Evolutionary conservation across 169 alveolate species (phyloP).

Genomic region (Plasmodium fragile): DNA sequence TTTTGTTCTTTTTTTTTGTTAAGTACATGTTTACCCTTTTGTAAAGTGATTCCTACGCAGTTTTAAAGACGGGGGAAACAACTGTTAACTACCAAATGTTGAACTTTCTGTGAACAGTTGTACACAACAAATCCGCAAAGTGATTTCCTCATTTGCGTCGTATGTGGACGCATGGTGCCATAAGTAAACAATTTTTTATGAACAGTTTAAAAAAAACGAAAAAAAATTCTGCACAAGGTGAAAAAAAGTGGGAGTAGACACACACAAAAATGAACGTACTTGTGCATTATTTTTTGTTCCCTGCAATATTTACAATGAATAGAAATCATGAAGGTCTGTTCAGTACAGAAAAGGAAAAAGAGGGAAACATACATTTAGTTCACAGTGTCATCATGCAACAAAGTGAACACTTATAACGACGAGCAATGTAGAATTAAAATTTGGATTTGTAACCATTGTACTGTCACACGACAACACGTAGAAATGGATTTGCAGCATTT

Average conservation of each 20-base stretch:
- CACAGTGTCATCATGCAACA: neutral
- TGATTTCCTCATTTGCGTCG: neutral
- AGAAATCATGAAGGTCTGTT: constrained; percentile 23
- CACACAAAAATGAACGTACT: neutral
- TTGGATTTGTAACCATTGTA: neutral
- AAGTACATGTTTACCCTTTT: neutral
- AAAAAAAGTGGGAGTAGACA: neutral
- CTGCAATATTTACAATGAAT: neutral
- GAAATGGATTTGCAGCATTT: constrained; percentile 15
- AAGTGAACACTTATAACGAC: constrained; percentile 14
- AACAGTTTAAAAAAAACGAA: constrained; percentile 9
- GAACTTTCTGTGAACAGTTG: neutral
- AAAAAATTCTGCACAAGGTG: neutral
- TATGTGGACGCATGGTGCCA: neutral
- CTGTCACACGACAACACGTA: neutral
- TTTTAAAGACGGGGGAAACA: neutral
- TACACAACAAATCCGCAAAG: neutral
- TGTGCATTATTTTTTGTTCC: neutral
- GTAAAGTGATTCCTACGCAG: neutral
- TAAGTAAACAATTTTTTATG: neutral
- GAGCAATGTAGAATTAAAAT: constrained; percentile 54
- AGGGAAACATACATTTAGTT: neutral
- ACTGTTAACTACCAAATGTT: neutral
- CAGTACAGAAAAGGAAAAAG: neutral
- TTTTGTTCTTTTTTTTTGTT: neutral